A percentile compares a stretch with the other conserved stretches of the same genome.
These are phyloP conservation scores for Orbilia ellipsospora DNA, from an alignment of 2,329 filamentous ascomycete genomes.

Conservation along the genomic window DNA sequence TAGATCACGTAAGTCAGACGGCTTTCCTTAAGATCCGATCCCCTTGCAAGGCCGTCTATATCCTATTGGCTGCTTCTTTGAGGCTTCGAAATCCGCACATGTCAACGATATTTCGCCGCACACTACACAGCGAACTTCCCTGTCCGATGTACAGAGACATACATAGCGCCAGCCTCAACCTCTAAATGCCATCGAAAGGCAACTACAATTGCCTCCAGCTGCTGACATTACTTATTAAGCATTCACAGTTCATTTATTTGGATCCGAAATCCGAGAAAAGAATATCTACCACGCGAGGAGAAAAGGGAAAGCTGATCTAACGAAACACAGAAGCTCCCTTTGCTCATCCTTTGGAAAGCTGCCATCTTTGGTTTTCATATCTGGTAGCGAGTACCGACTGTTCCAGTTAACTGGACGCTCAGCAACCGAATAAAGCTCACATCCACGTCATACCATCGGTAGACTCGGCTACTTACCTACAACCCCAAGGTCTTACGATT, in stretches of 20 bases:
- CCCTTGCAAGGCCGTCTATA: slow-evolving; percentile 32
- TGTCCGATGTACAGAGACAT: not conserved
- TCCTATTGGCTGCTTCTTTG: slow-evolving; percentile 41
- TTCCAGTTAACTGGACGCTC: not conserved
- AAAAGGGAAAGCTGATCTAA: slow-evolving; percentile 23
- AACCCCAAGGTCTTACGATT: not conserved
- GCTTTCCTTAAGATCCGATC: slow-evolving; percentile 32
- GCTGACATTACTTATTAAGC: slow-evolving; percentile 24
- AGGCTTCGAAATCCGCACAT: slow-evolving; percentile 22
- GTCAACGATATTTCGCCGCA: slow-evolving; percentile 21
- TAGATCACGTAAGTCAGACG: slow-evolving; percentile 39
- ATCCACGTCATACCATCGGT: slow-evolving; percentile 37
- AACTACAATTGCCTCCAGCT: not conserved
- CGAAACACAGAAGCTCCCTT: slow-evolving; percentile 13
- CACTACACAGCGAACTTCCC: not conserved
- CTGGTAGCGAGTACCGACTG: slow-evolving; percentile 20
- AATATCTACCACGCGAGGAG: slow-evolving; percentile 39
- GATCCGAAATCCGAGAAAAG: slow-evolving; percentile 3
- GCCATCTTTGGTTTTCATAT: not conserved
- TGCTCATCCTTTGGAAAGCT: slow-evolving; percentile 21
- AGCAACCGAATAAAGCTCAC: not conserved
- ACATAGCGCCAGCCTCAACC: slow-evolving; percentile 4
- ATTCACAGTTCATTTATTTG: slow-evolving; percentile 14
- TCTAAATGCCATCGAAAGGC: too few species aligned
- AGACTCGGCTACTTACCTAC: slow-evolving; percentile 16